These are phyloP conservation scores for Chlorella sp. DNA, from an alignment of 139 green algal genomes.

Conservation along the genomic window DNA sequence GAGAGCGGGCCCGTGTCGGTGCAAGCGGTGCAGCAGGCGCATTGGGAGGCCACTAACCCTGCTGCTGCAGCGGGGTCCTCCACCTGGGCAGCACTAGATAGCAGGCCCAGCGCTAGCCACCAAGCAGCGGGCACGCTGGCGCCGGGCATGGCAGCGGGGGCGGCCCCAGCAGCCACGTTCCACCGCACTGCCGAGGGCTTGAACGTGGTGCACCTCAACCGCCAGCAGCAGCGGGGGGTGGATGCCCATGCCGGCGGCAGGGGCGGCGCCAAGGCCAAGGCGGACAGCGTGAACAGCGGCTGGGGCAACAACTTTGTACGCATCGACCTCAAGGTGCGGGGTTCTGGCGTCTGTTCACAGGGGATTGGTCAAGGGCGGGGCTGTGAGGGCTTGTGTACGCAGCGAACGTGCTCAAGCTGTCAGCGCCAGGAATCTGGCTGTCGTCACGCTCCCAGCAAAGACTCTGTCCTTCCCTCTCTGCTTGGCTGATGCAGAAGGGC, in stretches of 20 bases:
- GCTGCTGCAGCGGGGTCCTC: not conserved
- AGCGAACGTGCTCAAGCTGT: no score
- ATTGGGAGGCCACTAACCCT: no score
- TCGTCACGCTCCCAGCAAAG: no score
- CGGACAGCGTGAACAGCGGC: slow-evolving; percentile 18
- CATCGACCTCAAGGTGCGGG: slow-evolving; percentile 60
- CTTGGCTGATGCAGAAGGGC: slow-evolving; percentile 36
- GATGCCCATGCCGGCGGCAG: not conserved
- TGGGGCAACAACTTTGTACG: slow-evolving; percentile 66
- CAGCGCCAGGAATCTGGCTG: no score
- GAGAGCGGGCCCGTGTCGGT: not conserved
- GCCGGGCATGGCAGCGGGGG: not conserved
- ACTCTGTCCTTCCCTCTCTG: no score
- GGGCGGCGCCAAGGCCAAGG: not conserved
- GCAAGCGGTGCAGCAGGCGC: not conserved
- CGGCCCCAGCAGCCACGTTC: not conserved
- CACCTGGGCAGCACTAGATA: not conserved
- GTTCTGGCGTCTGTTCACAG: not conserved
- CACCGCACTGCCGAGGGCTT: slow-evolving; percentile 42
- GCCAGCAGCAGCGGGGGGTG: not conserved
- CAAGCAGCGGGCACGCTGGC: not conserved
- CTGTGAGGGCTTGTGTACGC: no score
- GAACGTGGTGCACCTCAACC: slow-evolving; percentile 34
- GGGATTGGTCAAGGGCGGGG: not conserved
- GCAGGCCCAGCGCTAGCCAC: not conserved